Evolutionary conservation across 1,139 yeast genomes (phyloP), one percentile per base, ranked within the genome.

Genomic region (Magnusiomyces fungicola): DNA sequence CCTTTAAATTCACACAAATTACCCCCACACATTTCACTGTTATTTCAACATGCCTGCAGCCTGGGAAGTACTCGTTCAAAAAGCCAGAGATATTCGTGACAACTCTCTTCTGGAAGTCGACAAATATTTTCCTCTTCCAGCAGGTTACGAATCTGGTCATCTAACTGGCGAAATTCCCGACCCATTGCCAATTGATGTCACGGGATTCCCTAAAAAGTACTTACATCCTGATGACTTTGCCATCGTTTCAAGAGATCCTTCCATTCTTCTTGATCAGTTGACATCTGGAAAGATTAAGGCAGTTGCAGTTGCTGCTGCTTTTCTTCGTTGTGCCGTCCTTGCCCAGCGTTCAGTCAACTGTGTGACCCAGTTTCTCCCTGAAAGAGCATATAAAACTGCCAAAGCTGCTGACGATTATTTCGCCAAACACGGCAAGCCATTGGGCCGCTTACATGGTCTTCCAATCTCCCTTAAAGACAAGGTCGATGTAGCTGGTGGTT

Each of bases 401-500:
- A 60, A 66, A 49, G 65, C 63, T 45, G 64, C 76, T 51, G 83
- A 79, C 56, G 66, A 63, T 5, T 63, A 68, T 53, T 68, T 61
- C 40, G 55, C 57, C 53, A 59, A 56, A 19, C 49, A 56, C 30
- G 75, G 75, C n/a, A 65, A 66, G 47, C 59, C 69, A 1, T 58
- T 68, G 22, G 80, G 80, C 1, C 74, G 75, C 3, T 60, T 76
- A 29, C 81, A 75, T 58, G 81, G 81, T 2, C 60, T 78, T 9
- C 81, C 81, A 2, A 62, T 77, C 19, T 72, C 78, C n/a, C 56
- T 75, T 37, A 76, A 79, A 57, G 83, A 79, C 60, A 70, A 72
- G 51, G 64, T 73, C 52, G 70, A 70, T 49, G 60, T 75, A 51
- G 68, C 68, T 55, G 78, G 76, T 39, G 70, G 69, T 41, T 69